A percentile compares a stretch with the other conserved stretches of the same genome.
phyloP scores from a whole-genome alignment of 2,329 filamentous ascomycete species.

The Hypocrella siamensis region DNA sequence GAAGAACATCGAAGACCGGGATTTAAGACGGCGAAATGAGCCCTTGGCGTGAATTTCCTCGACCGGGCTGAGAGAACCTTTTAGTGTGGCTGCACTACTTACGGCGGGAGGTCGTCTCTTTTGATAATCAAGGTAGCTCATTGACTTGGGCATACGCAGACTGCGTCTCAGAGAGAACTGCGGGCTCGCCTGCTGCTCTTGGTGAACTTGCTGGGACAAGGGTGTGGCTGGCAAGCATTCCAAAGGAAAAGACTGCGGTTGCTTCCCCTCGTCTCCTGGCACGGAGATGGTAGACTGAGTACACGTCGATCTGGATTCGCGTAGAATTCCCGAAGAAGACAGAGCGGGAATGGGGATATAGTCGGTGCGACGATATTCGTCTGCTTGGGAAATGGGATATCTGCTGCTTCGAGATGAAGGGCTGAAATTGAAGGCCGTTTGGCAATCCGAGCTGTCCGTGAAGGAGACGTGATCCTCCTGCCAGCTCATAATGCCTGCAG shows the following conservation, averaged over 20 bases:
- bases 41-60: conserved; percentile 18
- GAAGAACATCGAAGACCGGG: conserved; percentile 29
- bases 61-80: conserved; percentile 18
- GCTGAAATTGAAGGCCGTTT: neutral
- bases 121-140: conserved; percentile 28
- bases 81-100: neutral
- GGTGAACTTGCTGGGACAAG: conserved; percentile 1
- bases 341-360: conserved; percentile 14
- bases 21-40: conserved; percentile 18
- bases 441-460: neutral
- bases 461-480: neutral
- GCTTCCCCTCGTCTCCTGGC: conserved; percentile 2
- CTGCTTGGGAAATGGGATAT: conserved; percentile 15
- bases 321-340: conserved; percentile 32
- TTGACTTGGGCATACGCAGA: conserved; percentile 35
- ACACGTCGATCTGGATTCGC: conserved; percentile 41
- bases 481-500: neutral
- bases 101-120: neutral
- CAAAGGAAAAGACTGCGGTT: conserved; percentile 3
- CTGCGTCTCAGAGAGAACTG: conserved; percentile 2
- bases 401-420: neutral
- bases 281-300: conserved; percentile 13
- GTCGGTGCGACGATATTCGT: neutral
- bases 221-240: conserved; percentile 3
- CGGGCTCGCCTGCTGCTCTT: conserved; percentile 15